Evolutionary conservation across 176 grass and related monocot species (phyloP), one percentile per base, ranked within the genome.

Genomic region (Cenchrus fungigraminus): DNA sequence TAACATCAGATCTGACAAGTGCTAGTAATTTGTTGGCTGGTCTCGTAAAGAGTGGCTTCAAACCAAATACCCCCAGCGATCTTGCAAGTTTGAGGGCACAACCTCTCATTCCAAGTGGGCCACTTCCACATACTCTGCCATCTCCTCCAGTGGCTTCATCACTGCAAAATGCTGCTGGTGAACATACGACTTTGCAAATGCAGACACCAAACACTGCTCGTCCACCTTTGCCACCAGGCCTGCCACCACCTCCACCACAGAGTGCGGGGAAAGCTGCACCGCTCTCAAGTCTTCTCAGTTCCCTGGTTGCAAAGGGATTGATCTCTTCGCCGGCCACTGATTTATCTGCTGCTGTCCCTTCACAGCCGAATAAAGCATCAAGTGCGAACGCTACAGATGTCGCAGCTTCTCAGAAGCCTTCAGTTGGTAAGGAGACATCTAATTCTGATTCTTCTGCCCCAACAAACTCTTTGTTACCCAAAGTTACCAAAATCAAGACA

Each of bases 281-380:
- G 5, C 88, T 99, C 56, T 92, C 97, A 34, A 96, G 90, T 85
- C 88, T 96, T 70, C 91, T 99, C 76, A 94, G 84, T 91, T 92
- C 93, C 74, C 89, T 99, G 82, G 91, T 99, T 86, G 90, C 92
- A 65, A 99, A 99, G 74, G 97, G 97, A 61, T 68, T 99, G 74
- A 96, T 99, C 76, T 95, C 93, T 78, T 92, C 93, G 3, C 83
- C 86, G 53, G 87, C 84, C 67, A 83, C 79, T 76, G 89, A 89
- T 85, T 78, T 79, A 31, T 87, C 89, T n/a, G 58, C 56, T 57
- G 28, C 85, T n/a, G 55, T 32, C 79, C 22, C 71, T 37, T 65
- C 71, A 67, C 72, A 85, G 37, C 83, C 56, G 51, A 28, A 77
- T 68, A 82, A 90, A 71, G 16, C 49, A 71, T 52, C 78, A 59